A percentile compares a stretch with the other conserved stretches of the same genome.
phyloP scores from a whole-genome alignment of 2,329 filamentous ascomycete genomes.

The Rhexocercosporidium sp. region DNA sequence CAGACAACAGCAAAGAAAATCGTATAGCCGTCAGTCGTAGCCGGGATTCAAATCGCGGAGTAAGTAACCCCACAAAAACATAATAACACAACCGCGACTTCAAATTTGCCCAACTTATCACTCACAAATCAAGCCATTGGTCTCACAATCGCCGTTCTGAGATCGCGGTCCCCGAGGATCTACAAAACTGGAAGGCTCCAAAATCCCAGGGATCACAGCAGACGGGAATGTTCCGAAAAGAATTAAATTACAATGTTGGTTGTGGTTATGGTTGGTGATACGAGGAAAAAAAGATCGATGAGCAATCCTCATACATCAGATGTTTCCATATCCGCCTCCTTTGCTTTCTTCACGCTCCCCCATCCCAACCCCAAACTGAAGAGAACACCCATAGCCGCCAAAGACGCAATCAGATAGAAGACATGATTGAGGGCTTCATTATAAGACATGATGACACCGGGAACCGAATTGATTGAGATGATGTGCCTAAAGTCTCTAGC shows the following conservation, averaged over 20 bases:
- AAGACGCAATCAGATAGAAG: conserved; percentile 32
- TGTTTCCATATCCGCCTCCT: conserved; percentile 1
- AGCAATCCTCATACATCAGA: not conserved
- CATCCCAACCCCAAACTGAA: conserved; percentile 50
- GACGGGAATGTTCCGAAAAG: not conserved
- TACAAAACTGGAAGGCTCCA: not conserved
- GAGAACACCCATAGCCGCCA: conserved; percentile 24
- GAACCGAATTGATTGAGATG: conserved; percentile 42
- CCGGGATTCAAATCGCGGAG: conserved; percentile 54
- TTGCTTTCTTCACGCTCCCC: conserved; percentile 49
- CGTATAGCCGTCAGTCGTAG: conserved; percentile 48
- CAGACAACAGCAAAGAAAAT: conserved; percentile 50
- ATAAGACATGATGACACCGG: conserved; percentile 49
- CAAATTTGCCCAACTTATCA: conserved; percentile 51
- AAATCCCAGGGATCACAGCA: not conserved
- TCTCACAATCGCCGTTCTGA: conserved; percentile 53
- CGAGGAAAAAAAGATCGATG: no score
- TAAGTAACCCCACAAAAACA: conserved; percentile 45
- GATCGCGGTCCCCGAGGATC: conserved; percentile 39
- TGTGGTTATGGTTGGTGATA: no score
- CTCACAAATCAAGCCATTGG: conserved; percentile 52
- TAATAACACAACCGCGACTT: conserved; percentile 48
- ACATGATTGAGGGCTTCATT: conserved; percentile 38
- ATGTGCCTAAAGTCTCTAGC: conserved; percentile 46
- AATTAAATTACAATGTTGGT: no score